These are phyloP conservation scores for Saksenaea oblongispora DNA, from an alignment of 371 early-diverging fungal genomes.

Conservation along the genomic window DNA sequence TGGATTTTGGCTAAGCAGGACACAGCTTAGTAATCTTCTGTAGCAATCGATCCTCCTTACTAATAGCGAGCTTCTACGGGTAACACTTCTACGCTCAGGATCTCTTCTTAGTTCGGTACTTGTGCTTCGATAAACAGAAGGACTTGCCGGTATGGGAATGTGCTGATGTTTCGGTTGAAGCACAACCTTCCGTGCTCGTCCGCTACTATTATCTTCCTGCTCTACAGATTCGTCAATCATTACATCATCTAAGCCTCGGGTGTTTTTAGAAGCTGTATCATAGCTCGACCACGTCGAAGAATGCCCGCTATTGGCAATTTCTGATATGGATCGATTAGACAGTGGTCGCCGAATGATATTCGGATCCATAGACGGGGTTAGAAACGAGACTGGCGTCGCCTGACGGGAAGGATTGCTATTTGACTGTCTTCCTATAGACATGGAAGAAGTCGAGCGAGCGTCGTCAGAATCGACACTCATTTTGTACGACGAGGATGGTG, in stretches of 20 bases:
- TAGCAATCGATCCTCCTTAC: slow-evolving; percentile 17
- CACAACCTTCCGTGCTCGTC: not conserved
- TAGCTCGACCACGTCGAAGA: not conserved
- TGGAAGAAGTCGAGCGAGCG: slow-evolving; percentile 30
- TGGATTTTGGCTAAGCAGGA: slow-evolving; percentile 38
- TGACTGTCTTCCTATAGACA: slow-evolving; percentile 8
- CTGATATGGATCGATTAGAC: not conserved
- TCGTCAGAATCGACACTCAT: slow-evolving; percentile 48
- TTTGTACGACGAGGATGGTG: slow-evolving; percentile 36
- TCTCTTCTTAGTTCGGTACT: slow-evolving; percentile 17
- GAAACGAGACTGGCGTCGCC: not conserved
- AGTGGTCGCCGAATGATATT: not conserved
- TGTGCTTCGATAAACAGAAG: slow-evolving; percentile 7
- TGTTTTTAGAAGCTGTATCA: not conserved
- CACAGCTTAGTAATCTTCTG: not conserved
- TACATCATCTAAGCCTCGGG: not conserved
- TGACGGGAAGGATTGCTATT: not conserved
- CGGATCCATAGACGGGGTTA: not conserved
- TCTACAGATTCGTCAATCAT: not conserved
- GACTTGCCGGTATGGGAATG: not conserved
- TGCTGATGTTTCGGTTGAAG: not conserved
- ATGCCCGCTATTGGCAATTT: not conserved
- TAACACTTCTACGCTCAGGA: slow-evolving; percentile 43
- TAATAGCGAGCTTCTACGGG: slow-evolving; percentile 38
- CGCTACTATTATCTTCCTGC: not conserved